Conservation (phyloP, 2,329 filamentous ascomycete species). For the Coniochaeta ligniaria region DNA sequence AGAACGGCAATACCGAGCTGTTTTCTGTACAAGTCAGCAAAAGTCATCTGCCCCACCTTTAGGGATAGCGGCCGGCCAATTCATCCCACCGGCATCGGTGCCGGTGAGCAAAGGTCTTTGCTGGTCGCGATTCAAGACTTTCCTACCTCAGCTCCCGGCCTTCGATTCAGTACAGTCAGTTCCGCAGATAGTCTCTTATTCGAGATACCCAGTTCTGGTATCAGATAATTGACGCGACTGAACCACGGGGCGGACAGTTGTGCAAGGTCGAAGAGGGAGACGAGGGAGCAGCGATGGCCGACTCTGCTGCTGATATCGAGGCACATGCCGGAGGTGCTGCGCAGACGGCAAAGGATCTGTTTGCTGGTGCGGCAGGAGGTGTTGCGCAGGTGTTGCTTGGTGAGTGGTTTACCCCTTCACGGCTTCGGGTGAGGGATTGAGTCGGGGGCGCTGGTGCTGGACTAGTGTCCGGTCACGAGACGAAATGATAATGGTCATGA, state of each 20-base stretch:
- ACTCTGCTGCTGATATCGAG: conserved; percentile 27
- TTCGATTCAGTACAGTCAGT: background rate
- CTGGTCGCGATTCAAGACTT: background rate
- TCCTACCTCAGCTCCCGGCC: background rate
- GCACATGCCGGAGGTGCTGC: conserved; percentile 24
- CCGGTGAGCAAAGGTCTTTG: background rate
- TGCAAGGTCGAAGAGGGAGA: background rate
- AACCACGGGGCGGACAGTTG: background rate
- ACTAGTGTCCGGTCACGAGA: background rate
- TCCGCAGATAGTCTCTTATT: background rate
- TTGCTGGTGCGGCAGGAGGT: conserved; percentile 84
- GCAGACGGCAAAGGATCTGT: conserved; percentile 79
- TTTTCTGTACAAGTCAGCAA: background rate
- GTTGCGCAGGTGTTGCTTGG: conserved; percentile 90
- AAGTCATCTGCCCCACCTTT: background rate
- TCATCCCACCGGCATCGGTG: background rate
- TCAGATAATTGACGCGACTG: background rate
- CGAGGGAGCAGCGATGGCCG: conserved; percentile 20
- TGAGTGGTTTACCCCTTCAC: conserved; percentile 35
- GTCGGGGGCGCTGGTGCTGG: background rate
- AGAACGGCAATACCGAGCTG: background rate
- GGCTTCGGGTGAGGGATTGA: background rate
- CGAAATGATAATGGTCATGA: background rate
- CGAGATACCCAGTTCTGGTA: background rate
- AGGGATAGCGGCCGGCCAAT: background rate